Evolutionary conservation across 345 rosid species (phyloP).

Genomic region (Gossypium herbaceum): DNA sequence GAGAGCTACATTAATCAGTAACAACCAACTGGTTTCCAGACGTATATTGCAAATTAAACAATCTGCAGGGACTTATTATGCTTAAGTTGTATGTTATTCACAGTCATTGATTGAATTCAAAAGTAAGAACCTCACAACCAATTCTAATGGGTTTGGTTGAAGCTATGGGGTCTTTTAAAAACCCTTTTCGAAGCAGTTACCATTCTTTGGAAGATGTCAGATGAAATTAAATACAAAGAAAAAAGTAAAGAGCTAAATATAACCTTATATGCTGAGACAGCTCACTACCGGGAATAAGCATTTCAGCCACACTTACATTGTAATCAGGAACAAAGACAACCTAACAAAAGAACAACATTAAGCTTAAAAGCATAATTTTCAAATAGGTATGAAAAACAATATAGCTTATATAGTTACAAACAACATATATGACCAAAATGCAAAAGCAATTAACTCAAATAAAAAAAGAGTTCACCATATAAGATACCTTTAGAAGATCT

Average conservation of each 20-base stretch:
- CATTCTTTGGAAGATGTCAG: not conserved
- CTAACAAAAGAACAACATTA: slow-evolving; percentile 26
- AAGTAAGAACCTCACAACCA: not conserved
- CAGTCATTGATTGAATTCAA: not conserved
- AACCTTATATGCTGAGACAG: slow-evolving; percentile 84
- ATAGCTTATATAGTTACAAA: too few relatives aligned
- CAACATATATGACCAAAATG: not conserved
- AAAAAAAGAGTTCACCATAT: not conserved
- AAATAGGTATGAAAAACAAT: not conserved
- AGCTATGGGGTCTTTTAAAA: not conserved
- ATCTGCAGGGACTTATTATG: not conserved
- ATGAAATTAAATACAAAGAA: not conserved
- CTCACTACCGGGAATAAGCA: slow-evolving; percentile 80
- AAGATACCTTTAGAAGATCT: slow-evolving; percentile 53
- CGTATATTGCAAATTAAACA: not conserved
- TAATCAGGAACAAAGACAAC: slow-evolving; percentile 76
- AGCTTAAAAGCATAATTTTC: not conserved
- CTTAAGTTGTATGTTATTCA: not conserved
- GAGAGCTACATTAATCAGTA: not conserved
- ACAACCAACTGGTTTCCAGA: not conserved
- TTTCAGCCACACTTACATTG: slow-evolving; percentile 78
- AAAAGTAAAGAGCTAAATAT: slow-evolving; percentile 1
- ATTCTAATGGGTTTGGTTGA: not conserved
- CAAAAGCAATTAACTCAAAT: not conserved
- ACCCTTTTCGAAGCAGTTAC: not conserved